Evolutionary conservation across 805 yeast species (phyloP).

Genomic region (Yamadazyma laniorum): DNA sequence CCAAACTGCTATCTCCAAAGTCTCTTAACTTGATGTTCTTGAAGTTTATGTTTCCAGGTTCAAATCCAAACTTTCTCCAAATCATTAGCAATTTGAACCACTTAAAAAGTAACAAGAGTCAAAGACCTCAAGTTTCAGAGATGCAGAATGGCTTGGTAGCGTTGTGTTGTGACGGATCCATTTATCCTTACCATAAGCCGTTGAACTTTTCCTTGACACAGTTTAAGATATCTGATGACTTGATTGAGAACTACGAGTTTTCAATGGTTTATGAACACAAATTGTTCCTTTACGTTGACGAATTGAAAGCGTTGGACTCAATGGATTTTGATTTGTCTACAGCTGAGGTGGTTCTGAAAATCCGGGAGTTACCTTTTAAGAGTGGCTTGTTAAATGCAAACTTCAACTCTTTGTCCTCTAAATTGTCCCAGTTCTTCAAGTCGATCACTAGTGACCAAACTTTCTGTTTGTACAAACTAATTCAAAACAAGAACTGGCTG

Average conservation of each 20-base stretch:
- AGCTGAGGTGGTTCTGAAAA: background rate
- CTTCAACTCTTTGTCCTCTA: background rate
- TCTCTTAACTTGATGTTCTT: conserved; percentile 2
- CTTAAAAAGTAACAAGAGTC: background rate
- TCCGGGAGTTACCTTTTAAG: conserved; percentile 4
- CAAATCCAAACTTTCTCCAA: conserved; percentile 2
- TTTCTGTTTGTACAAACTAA: conserved; percentile 9
- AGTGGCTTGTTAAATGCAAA: conserved; percentile 1
- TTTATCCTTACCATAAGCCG: conserved; percentile 7
- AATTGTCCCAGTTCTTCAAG: conserved; percentile 1
- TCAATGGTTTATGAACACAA: conserved; percentile 18
- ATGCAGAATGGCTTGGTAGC: conserved; percentile 5
- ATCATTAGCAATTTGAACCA: conserved; percentile 7
- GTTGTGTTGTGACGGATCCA: conserved; percentile 12
- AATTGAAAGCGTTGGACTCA: conserved; percentile 15
- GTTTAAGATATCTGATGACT: conserved; percentile 14
- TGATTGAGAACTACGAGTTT: conserved; percentile 20
- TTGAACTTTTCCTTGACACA: conserved; percentile 9
- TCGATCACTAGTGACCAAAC: conserved; percentile 2
- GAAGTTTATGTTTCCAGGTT: conserved; percentile 1
- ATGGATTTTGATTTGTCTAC: conserved; percentile 8
- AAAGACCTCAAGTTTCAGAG: background rate
- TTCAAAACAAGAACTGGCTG: conserved; percentile 12
- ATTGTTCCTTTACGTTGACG: conserved; percentile 18
- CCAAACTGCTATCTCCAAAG: background rate